Evolutionary conservation across 2,329 filamentous ascomycete species (phyloP).

Genomic region (Pestalotiopsis sp.): DNA sequence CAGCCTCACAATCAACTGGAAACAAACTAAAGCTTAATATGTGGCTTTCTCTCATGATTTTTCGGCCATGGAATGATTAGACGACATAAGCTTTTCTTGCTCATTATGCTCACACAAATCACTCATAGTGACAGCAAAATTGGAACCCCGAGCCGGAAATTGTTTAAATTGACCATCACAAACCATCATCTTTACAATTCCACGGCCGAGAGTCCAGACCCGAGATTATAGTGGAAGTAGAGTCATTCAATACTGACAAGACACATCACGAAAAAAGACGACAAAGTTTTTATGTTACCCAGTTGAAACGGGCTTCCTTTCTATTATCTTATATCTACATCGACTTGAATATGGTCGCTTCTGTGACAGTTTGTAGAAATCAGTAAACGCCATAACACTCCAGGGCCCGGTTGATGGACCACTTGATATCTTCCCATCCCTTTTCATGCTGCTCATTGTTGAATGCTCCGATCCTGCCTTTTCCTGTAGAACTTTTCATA

Average conservation of each 20-base stretch:
- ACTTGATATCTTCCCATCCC: constrained; percentile 33
- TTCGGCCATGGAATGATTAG: not conserved
- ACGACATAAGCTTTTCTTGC: not conserved
- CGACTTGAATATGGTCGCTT: constrained; percentile 22
- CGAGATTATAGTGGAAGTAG: too few relatives aligned
- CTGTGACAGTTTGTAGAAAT: constrained; percentile 27
- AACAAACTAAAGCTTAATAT: constrained; percentile 2
- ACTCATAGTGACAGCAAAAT: not conserved
- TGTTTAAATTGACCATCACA: not conserved
- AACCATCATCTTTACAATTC: too few relatives aligned
- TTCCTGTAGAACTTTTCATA: constrained; percentile 32
- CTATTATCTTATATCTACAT: constrained; percentile 13
- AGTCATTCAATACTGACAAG: not conserved
- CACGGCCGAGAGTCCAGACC: too few relatives aligned
- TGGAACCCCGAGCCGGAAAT: not conserved
- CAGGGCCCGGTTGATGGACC: constrained; percentile 36
- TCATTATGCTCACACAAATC: not conserved
- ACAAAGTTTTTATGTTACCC: constrained; percentile 15
- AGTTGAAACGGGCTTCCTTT: constrained; percentile 28
- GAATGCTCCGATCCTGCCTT: constrained; percentile 32
- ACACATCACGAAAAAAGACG: not conserved
- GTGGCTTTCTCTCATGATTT: not conserved
- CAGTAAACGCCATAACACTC: constrained; percentile 31
- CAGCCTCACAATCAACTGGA: constrained; percentile 2
- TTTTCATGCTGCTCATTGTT: constrained; percentile 33